Evolutionary conservation across 1,139 yeast genomes (phyloP).

Genomic region (Yamadazyma taylorii): DNA sequence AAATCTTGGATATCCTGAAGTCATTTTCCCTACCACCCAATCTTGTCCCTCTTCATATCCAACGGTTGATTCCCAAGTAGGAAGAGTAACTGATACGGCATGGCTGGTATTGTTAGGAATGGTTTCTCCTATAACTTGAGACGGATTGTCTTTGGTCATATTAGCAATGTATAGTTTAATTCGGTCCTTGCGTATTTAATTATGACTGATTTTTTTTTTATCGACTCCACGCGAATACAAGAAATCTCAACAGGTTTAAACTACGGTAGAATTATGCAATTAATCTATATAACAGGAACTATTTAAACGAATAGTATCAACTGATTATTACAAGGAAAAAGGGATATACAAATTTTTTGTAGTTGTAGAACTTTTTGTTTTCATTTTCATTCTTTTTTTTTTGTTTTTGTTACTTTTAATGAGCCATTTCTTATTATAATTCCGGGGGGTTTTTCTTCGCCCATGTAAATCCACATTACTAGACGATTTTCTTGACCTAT

Average conservation of each 20-base stretch:
- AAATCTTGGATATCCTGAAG: constrained; percentile 87
- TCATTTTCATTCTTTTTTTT: too few species aligned
- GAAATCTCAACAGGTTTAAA: too few species aligned
- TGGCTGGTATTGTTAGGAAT: constrained; percentile 89
- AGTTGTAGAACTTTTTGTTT: neutral
- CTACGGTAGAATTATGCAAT: constrained; percentile 1
- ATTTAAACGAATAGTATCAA: neutral
- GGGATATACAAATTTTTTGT: neutral
- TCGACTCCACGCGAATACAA: too few species aligned
- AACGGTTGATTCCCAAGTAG: constrained; percentile 91
- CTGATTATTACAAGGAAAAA: neutral
- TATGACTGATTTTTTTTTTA: constrained; percentile 1
- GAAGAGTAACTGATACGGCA: constrained; percentile 91
- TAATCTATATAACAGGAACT: constrained; percentile 1
- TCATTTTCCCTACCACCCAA: constrained; percentile 80
- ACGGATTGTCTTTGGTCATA: constrained; percentile 20
- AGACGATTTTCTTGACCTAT: too few species aligned
- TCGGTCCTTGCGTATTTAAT: neutral
- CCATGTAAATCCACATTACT: too few species aligned
- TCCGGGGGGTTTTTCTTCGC: too few species aligned
- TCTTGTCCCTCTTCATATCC: constrained; percentile 90
- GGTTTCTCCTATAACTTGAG: constrained; percentile 69
- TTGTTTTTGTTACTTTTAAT: neutral
- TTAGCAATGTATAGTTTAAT: too few species aligned
- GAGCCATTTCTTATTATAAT: too few species aligned